A percentile compares a stretch with the other conserved stretches of the same genome.
These are phyloP conservation scores for Fusarium sp. DNA, from an alignment of 2,329 filamentous ascomycete genomes.

Conservation along the genomic window DNA sequence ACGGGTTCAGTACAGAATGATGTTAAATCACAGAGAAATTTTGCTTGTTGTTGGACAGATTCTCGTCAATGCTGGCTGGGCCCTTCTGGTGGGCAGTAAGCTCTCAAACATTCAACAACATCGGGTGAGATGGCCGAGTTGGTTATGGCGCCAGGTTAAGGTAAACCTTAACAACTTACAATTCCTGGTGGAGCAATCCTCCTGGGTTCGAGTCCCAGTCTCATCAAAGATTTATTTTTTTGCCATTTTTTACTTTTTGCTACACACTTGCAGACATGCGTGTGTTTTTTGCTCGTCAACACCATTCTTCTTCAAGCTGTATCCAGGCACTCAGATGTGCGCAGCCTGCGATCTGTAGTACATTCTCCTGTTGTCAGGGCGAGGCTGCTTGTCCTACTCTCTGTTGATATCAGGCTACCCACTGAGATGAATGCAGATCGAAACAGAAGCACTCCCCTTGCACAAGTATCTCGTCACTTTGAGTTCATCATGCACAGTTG, in stretches of 20 bases:
- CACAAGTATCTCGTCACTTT: neutral
- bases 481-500: neutral
- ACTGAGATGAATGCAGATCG: neutral
- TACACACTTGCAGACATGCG: neutral
- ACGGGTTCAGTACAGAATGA: neutral
- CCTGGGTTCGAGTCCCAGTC: constrained; percentile 53
- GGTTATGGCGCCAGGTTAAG: constrained; percentile 54
- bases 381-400: neutral
- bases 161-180: constrained; percentile 43
- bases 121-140: constrained; percentile 51
- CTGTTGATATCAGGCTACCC: neutral
- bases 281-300: neutral
- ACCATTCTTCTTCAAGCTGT: neutral
- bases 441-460: neutral
- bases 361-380: neutral
- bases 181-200: constrained; percentile 52
- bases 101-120: rapidly evolving
- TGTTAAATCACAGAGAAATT: neutral
- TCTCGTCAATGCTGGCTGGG: neutral
- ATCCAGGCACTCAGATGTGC: neutral
- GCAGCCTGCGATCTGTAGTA: neutral
- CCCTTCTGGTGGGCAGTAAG: neutral
- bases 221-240: constrained; percentile 40
- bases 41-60: neutral
- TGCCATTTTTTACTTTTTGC: neutral